Conservation (phyloP, 1,139 yeast genomes). For the Zygosaccharomyces pseudobailii region DNA sequence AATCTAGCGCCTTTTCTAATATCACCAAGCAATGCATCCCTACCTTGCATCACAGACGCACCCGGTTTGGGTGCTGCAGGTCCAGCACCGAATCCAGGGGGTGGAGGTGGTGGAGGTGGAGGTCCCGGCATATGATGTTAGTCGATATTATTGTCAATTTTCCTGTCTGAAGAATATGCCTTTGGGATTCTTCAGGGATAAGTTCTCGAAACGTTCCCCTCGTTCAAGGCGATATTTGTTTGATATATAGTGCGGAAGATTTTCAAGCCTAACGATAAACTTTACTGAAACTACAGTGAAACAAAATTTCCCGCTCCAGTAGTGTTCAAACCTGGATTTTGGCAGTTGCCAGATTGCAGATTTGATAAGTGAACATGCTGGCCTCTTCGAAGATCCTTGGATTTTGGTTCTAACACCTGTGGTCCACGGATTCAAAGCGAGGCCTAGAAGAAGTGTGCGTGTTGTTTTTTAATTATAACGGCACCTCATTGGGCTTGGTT, state of each 20-base stretch:
- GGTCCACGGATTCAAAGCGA: constrained; percentile 68
- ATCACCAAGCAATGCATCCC: constrained; percentile 82
- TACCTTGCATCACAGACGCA: constrained; percentile 38
- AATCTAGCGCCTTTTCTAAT: constrained; percentile 73
- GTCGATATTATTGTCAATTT: not conserved
- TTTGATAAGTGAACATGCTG: constrained; percentile 20
- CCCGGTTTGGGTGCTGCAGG: constrained; percentile 22
- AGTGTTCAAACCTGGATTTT: not conserved
- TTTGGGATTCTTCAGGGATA: not conserved
- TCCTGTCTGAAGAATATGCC: too few species aligned
- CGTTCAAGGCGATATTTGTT: not conserved
- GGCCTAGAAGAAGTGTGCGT: constrained; percentile 45
- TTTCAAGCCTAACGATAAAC: not conserved
- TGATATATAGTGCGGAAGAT: not conserved
- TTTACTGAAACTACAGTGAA: not conserved
- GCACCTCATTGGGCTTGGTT: constrained; percentile 22
- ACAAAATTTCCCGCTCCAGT: not conserved
- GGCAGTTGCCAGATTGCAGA: not conserved
- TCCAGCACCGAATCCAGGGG: constrained; percentile 17
- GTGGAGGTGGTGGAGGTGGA: constrained; percentile 35
- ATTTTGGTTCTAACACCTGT: constrained; percentile 40
- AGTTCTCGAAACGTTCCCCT: not conserved
- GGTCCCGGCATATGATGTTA: constrained; percentile 27
- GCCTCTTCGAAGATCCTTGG: constrained; percentile 69
- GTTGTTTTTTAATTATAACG: constrained; percentile 7